These are phyloP conservation scores for Monilinia fructicola DNA, from an alignment of 2,329 filamentous ascomycete species.

Conservation along the genomic window DNA sequence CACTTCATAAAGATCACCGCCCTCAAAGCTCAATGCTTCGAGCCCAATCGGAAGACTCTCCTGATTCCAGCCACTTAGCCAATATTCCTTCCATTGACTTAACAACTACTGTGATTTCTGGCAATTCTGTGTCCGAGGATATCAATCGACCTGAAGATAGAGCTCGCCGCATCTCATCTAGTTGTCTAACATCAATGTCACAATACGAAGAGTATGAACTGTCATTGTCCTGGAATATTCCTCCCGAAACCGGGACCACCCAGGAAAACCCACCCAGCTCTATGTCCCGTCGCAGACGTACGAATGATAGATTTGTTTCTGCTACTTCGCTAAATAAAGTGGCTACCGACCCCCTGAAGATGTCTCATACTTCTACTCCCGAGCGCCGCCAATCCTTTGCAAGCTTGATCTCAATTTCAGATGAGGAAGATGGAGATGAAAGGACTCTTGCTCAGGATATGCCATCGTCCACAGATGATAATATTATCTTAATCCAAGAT, in stretches of 20 bases:
- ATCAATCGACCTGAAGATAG: background rate
- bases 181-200: background rate
- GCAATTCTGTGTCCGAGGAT: background rate
- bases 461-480: background rate
- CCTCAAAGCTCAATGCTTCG: background rate
- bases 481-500: slow-evolving; percentile 20
- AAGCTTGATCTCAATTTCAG: background rate
- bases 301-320: background rate
- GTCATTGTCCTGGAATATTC: background rate
- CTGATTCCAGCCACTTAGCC: background rate
- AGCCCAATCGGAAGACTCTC: background rate
- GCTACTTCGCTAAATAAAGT: background rate
- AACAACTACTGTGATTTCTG: background rate
- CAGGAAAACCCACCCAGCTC: background rate
- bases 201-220: background rate
- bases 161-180: background rate
- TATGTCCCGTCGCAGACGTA: too few relatives aligned
- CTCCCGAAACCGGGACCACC: background rate
- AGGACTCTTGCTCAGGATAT: background rate
- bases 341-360: background rate
- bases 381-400: background rate
- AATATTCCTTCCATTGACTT: background rate
- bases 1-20: background rate
- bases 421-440: background rate
- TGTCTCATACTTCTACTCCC: background rate